Base-by-base conservation (phyloP, 176 grass and related monocot species). In the Tillandsia leiboldiana region DNA sequence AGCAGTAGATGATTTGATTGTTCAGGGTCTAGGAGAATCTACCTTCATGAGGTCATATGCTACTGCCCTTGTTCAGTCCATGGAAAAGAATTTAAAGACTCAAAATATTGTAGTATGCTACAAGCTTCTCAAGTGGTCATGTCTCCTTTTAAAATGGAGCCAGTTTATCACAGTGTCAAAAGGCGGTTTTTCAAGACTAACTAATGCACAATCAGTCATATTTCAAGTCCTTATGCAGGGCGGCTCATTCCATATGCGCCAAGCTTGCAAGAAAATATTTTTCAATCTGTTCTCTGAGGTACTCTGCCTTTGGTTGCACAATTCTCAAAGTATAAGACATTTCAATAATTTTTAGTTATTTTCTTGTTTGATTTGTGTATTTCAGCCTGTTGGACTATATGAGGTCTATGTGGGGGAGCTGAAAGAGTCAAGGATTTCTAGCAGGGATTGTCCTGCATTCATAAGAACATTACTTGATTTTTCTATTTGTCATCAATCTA, bases 111-210 rank as follows among this genome's bases (percentile, higher is more conserved):
- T 87, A 70, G 87, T 69, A 67, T 83, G 81, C 62, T 97, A 85
- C 73, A 97, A 83, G 77, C 93, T 92, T 87, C 86, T 97, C 33
- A 85, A 80, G 70, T 97, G 93, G 93, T 97, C 93, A 13, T 81
- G 80, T 63, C 78, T 83, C 73, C 89, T 97, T 89, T 29, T 97
- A 51, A 97, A 81, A 81, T 90, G 81, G 83, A 94, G 78, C 71
- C 83, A 87, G 22, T 94, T 94, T 83, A 78, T 75, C 17, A 70
- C 82, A 53, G 58, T 97, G 72, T 92, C 93, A 76, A 97, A 97
- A 79, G 81, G 89, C 33, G 89, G 84, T 48, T 89, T 97, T 74
- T 79, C 82, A 70, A 89, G 93, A 80, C 49, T 97, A 63, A 84
- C 93, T 48, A 80, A 66, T 75, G 81, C 86, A 77, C 93, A 97